Evolutionary conservation across 176 grass and related monocot species (phyloP), one percentile per base, ranked within the genome.

Genomic region (Eleusine coracana): DNA sequence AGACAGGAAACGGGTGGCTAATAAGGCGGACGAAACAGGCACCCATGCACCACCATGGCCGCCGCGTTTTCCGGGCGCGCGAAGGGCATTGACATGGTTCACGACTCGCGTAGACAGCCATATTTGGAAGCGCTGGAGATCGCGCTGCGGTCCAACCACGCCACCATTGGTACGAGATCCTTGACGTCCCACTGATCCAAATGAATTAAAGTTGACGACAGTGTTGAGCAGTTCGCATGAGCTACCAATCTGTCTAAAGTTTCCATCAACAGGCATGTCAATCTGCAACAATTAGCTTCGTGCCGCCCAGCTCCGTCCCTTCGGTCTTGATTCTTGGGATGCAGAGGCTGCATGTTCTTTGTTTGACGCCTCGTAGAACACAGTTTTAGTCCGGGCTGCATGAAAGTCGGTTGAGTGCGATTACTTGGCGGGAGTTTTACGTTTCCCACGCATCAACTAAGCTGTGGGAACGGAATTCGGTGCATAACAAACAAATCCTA

Each of bases 161-260:
- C 31, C 2, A 34, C 31, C 31, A 34, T 34, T 10, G 44, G 2
- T 11, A 10, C 7, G 44, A 10, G 44, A 46, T 11, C 9, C 44
- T 10, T 46, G 44, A 11, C 44, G 10, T 46, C 11, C 44, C 2
- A 60, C 25, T 0, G 8, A 60, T 23, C 21, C 58, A 58, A n/a
- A 21, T 21, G 54, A 55, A 21, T 7, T 55, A 54, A 3, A 0
- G 18, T 21, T 7, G 56, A 18, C 16, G 6, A 56, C 54, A 5
- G 2, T 18, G 4, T 5, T 56, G 83, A 83, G 40, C 68, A 50
- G 40, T 73, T 31, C 87, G 80, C 56, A 69, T 65, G 45, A 87
- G 68, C 68, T 69, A 91, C 80, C 81, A 93, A 91, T 85, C 68
- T 96, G 68, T 88, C 88, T 3, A 93, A 77, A 45, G 88, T 86